Evolutionary conservation across 371 early-diverging fungal species (phyloP).

Genomic region (Mortierella sp.): DNA sequence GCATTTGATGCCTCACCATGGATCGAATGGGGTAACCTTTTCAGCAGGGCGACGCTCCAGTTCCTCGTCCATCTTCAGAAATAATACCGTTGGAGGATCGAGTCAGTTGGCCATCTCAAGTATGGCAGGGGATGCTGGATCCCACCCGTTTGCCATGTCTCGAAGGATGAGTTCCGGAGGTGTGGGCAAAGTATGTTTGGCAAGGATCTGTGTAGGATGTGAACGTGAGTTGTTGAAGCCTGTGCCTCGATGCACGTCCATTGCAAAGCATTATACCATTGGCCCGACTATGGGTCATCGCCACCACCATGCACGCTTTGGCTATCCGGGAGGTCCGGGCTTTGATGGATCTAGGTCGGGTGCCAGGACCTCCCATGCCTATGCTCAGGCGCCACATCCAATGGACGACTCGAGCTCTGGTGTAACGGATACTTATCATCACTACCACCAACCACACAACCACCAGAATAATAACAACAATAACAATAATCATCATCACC

Average conservation of each 20-base stretch:
- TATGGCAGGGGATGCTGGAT: not conserved
- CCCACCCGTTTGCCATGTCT: conserved; percentile 37
- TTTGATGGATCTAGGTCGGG: no score
- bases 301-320: no score
- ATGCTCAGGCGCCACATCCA: no score
- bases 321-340: no score
- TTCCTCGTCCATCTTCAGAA: conserved; percentile 35
- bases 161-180: conserved; percentile 50
- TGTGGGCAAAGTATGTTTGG: conserved; percentile 43
- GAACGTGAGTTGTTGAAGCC: conserved; percentile 46
- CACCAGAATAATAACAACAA: no score
- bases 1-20: not conserved
- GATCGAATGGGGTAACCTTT: conserved; percentile 7
- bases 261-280: conserved; percentile 40
- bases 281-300: no score
- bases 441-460: no score
- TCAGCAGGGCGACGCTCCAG: conserved; percentile 36
- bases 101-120: conserved; percentile 18
- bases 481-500: no score
- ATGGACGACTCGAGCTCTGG: no score
- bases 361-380: no score
- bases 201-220: conserved; percentile 51
- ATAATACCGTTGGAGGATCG: conserved; percentile 10
- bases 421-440: no score
- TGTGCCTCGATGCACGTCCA: conserved; percentile 37